These are phyloP conservation scores for Pythium aphanidermatum DNA, from an alignment of 352 stramenopile species.

Conservation along the genomic window DNA sequence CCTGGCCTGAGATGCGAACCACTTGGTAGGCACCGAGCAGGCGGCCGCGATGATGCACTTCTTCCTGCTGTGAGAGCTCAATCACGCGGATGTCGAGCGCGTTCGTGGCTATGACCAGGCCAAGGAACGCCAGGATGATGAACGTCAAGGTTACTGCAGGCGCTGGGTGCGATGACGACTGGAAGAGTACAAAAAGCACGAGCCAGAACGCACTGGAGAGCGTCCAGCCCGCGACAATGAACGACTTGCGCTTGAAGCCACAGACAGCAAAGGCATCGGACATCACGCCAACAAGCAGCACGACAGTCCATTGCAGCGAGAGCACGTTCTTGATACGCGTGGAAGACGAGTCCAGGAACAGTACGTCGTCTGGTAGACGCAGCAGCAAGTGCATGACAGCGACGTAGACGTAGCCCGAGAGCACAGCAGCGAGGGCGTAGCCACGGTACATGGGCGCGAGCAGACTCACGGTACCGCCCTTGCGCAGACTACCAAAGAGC, in stretches of 20 bases:
- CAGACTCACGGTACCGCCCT: constrained; percentile 16
- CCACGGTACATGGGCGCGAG: constrained; percentile 9
- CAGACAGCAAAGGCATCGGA: constrained; percentile 27
- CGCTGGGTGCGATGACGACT: constrained; percentile 12
- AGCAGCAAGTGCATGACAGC: constrained; percentile 20
- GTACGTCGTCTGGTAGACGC: constrained; percentile 1
- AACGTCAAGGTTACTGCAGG: constrained; percentile 5
- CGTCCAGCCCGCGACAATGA: constrained; percentile 58
- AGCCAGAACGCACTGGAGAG: constrained; percentile 20
- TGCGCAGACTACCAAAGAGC: constrained; percentile 19
- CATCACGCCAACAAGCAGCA: constrained; percentile 24
- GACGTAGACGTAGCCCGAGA: constrained; percentile 23
- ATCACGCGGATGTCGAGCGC: constrained; percentile 34
- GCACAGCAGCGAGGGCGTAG: constrained; percentile 22
- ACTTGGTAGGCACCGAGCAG: constrained; percentile 30
- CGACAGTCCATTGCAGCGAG: constrained; percentile 26
- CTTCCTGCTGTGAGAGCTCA: constrained; percentile 39
- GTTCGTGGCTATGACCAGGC: constrained; percentile 25
- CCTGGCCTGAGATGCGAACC: constrained; percentile 22
- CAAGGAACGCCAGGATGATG: constrained; percentile 23
- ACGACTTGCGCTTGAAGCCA: constrained; percentile 48
- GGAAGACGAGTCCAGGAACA: constrained; percentile 12
- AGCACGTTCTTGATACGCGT: constrained; percentile 19
- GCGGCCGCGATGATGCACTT: constrained; percentile 20
- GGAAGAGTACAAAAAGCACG: constrained; percentile 23